Evolutionary conservation across 2,329 filamentous ascomycete genomes (phyloP), one percentile per base, ranked within the genome.

Genomic region (Fusarium sp.): DNA sequence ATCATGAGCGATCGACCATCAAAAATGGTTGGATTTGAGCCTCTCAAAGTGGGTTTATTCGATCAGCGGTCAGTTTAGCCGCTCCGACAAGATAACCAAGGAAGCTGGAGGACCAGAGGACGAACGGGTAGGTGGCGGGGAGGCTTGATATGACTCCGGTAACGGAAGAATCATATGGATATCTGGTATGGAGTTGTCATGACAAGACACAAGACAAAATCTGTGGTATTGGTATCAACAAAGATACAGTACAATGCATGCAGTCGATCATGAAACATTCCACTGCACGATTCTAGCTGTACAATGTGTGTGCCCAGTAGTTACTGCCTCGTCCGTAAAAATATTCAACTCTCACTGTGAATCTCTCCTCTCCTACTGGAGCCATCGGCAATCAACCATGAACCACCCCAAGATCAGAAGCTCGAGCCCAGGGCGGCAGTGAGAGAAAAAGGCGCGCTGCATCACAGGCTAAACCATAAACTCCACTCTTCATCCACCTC

Each of bases 51-150:
- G 62, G 64, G 55, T 59, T 65, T 62, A 62, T 68, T 60, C 63
- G 71, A 71, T 71, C 72, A 64, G 72, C 72, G 70, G 72, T 74
- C 68, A 74, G 70, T 74, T 70, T 67, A 57, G 45, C 58, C 62
- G 39, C 60, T 65, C 62, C 26, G 62, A 51, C 30, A 34, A 63
- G 30, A 53, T 37, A 46, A 23, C 45, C 58, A 57, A 53, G 62
- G 45, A 34, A 63, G 44, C 48, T 26, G 42, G 19, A 48, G 23
- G 18, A 41, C 41, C 25, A 51, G 19, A 48, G 23, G 12, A 41
- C 46, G 31, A 41, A 34, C 28, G 42, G 31, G 62, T 31, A 57
- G 49, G 59, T 68, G 55, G 63, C 49, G 61, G 56, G 63, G 45
- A 54, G 57, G 60, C 26, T 48, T 37, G 37, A 23, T 28, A 42